Base-by-base conservation (phyloP, 805 yeast genomes). In the Candida quercuum region DNA sequence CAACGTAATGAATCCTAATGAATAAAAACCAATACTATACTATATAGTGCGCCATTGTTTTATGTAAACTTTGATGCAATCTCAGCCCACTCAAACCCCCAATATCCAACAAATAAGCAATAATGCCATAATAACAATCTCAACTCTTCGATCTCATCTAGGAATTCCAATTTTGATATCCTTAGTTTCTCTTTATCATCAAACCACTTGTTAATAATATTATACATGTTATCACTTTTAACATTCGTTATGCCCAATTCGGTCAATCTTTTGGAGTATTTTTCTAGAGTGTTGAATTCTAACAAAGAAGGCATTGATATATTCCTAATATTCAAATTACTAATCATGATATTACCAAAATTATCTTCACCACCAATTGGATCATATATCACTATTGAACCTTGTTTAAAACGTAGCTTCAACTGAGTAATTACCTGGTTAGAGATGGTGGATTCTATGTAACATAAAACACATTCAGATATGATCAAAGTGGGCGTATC, bases 121-220 rank as follows among this genome's bases (percentile, higher is more conserved):
- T 77, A 77, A 54, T 77, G 84, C 19, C 67, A 62, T 38, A 74
- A 65, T 38, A 77, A 57, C 16, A 77, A 54, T 43, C 56, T 61
- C 33, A 77, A 58, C 46, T 77, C 84, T 54, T 77, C 84, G 20
- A 76, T 56, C 51, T 77, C 84, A 54, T 77, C 84, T 20, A 76
- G 57, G 45, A 76, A 64, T 45, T 77, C 82, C 22, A 76, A 52
- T 16, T 57, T 49, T 32, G 69, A 63, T 2, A 76, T 61, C 18
- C 81, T 56, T 22, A 39, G 39, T 28, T 60, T 47, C 34, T 76
- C 81, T 2, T 44, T 46, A 0, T 37, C 37, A 5, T 51, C 39
- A 0, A 71, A 54, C 66, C 73, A 63, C 2, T 37, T 24, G 21
- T 42, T 33, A 39, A 48, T 39, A n/a, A 58, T 42, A 22, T 47